phyloP scores from a whole-genome alignment of 352 stramenopile genomes.

The Thalassiosira livingstoniorum region DNA sequence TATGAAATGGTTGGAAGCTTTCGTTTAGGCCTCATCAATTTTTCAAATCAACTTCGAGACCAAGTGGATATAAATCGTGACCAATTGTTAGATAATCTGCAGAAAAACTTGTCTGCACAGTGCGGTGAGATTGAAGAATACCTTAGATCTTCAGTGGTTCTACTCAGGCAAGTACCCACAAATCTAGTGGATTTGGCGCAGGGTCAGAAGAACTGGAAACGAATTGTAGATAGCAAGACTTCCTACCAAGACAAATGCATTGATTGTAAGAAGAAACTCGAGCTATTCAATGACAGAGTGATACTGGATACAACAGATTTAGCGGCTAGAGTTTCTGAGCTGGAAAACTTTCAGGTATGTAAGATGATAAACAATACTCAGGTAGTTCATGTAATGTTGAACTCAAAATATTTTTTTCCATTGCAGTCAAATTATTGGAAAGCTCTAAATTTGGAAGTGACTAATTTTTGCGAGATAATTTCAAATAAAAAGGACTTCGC shows the following conservation, averaged over 20 bases:
- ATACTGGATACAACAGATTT: background rate
- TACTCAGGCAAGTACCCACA: background rate
- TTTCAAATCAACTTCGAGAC: background rate
- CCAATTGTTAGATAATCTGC: background rate
- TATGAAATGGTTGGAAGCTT: background rate
- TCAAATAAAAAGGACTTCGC: slow-evolving; percentile 5
- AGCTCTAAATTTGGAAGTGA: background rate
- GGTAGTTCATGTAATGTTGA: no score
- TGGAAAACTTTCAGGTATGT: slow-evolving; percentile 6
- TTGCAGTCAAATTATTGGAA: background rate
- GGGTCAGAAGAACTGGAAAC: background rate
- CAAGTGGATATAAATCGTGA: background rate
- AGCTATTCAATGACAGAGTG: background rate
- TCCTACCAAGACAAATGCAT: background rate
- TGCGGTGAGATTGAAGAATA: background rate
- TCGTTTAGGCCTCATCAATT: background rate
- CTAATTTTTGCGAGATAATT: background rate
- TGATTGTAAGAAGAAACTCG: slow-evolving; percentile 4
- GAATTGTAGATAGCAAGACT: background rate
- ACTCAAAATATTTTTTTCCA: no score
- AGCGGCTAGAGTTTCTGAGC: background rate
- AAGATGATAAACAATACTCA: no score
- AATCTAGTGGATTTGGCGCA: background rate
- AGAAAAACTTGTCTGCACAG: background rate
- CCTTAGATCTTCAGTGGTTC: background rate